These are phyloP conservation scores for Herpetomonas samuelpessoai DNA, from an alignment of 208 protist genomes.

Conservation along the genomic window DNA sequence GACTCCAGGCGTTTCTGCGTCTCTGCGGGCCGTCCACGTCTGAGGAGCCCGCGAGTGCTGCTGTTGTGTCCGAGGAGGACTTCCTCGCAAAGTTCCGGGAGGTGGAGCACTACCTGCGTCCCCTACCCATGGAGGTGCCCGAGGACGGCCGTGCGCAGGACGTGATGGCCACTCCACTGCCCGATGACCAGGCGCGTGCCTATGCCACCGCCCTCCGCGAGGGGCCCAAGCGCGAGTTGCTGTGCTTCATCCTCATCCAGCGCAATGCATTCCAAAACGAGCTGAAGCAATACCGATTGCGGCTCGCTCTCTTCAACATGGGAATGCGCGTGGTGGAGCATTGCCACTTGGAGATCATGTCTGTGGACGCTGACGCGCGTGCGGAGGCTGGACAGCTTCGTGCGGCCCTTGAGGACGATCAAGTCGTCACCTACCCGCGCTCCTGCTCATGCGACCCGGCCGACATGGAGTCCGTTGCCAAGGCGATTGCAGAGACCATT, in stretches of 20 bases:
- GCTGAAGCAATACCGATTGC: constrained; percentile 76
- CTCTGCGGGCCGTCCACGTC: constrained; percentile 41
- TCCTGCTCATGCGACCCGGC: constrained; percentile 60
- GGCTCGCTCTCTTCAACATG: constrained; percentile 77
- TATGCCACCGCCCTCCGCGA: constrained; percentile 25
- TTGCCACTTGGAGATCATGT: constrained; percentile 83
- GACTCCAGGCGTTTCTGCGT: constrained; percentile 65
- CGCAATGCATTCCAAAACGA: constrained; percentile 86
- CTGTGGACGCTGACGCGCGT: constrained; percentile 43
- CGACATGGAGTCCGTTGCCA: constrained; percentile 49
- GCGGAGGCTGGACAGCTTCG: constrained; percentile 25
- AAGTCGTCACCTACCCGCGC: constrained; percentile 78
- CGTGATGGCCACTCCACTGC: constrained; percentile 13
- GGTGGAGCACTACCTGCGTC: constrained; percentile 6
- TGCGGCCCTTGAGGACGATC: constrained; percentile 58
- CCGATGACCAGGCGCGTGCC: constrained; percentile 7
- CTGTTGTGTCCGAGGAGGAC: constrained; percentile 4
- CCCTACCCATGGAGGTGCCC: too few relatives aligned
- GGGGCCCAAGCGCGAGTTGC: constrained; percentile 66
- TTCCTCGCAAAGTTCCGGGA: background rate
- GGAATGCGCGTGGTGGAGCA: constrained; percentile 85
- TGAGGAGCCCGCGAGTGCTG: background rate
- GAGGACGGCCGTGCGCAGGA: constrained; percentile 12
- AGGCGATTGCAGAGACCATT: constrained; percentile 74
- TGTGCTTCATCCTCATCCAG: constrained; percentile 80